Evolutionary conservation across 805 yeast species (phyloP).

Genomic region (Ogataea ramenticola): DNA sequence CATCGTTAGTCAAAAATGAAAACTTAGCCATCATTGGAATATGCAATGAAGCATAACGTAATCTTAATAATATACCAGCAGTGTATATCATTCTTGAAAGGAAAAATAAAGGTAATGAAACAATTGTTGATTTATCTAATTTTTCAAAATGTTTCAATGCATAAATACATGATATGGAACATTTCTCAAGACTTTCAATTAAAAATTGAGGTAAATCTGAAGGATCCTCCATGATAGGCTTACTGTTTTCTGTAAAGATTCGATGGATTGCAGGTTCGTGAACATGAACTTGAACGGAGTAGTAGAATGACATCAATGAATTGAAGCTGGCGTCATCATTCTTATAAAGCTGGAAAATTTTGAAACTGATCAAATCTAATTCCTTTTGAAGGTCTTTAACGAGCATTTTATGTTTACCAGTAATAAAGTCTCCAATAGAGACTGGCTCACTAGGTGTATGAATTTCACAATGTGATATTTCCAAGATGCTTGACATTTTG

Average conservation of each 20-base stretch:
- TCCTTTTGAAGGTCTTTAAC: conserved; percentile 42
- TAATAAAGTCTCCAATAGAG: conserved; percentile 20
- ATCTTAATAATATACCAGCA: conserved; percentile 53
- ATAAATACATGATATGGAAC: conserved; percentile 46
- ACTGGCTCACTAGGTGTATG: conserved; percentile 34
- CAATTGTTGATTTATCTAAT: conserved; percentile 38
- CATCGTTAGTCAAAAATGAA: conserved; percentile 40
- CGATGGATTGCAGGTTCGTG: conserved; percentile 41
- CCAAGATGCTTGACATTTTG: conserved; percentile 52
- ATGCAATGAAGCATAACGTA: conserved; percentile 48
- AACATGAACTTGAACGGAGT: conserved; percentile 59
- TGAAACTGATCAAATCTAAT: conserved; percentile 31
- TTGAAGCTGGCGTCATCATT: conserved; percentile 29
- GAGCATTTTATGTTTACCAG: conserved; percentile 29
- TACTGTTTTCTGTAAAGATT: conserved; percentile 8
- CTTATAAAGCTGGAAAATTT: conserved; percentile 24
- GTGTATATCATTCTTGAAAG: conserved; percentile 55
- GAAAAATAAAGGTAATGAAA: conserved; percentile 50
- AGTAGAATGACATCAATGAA: conserved; percentile 39
- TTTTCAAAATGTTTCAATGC: conserved; percentile 42
- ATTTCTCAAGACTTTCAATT: conserved; percentile 37
- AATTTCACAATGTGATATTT: conserved; percentile 46
- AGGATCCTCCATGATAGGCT: conserved; percentile 2
- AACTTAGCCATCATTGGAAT: conserved; percentile 39
- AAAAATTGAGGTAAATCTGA: conserved; percentile 19